Base-by-base conservation (phyloP, 176 grass and related monocot species). In the Carex scoparia region DNA sequence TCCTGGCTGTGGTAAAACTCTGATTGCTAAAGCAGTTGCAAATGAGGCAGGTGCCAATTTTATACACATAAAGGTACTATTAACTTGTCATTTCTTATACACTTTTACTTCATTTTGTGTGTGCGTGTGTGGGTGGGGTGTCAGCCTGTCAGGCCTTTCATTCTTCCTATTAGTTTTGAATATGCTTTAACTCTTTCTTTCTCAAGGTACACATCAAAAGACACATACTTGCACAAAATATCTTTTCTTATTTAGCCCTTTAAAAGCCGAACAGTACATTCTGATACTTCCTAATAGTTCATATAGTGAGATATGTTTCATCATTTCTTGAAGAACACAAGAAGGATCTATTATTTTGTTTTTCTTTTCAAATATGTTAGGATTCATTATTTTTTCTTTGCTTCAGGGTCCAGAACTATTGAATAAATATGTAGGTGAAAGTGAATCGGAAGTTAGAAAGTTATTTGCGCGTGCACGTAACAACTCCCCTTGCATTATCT, bases 391-490 rank as follows among this genome's bases (percentile, higher is more conserved):
- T 90, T 58, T 85, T 64, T 40, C 18, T 56, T 27, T 73, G 68
- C 27, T 82, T 85, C 69, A 98, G 96, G 96, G 96, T 2, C 96
- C 96, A 78, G 91, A 98, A 85, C 85, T 98, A 40, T 88, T 98
- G 85, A 98, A 95, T 88, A 98, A 98, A 81, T 98, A 98, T 88
- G 96, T 98, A 79, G 96, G 96, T 67, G 96, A 98, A 76, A 98
- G 96, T 56, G 96, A 98, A 87, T 85, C 90, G 31, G 96, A 93
- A 89, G 88, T 98, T 74, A 94, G 96, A 84, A 95, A 88, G 77
- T 92, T 98, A 88, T 98, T 98, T 81, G 84, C 87, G 13, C 96
- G 96, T 73, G 96, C 96, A 65, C 90, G 90, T 54, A 98, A 84
- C 35, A 95, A 90, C 81, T 90, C 95, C 35, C 95, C 95, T 0